phyloP scores from a whole-genome alignment of 495 filamentous ascomycete genomes.

The Tuber umbilicatum region DNA sequence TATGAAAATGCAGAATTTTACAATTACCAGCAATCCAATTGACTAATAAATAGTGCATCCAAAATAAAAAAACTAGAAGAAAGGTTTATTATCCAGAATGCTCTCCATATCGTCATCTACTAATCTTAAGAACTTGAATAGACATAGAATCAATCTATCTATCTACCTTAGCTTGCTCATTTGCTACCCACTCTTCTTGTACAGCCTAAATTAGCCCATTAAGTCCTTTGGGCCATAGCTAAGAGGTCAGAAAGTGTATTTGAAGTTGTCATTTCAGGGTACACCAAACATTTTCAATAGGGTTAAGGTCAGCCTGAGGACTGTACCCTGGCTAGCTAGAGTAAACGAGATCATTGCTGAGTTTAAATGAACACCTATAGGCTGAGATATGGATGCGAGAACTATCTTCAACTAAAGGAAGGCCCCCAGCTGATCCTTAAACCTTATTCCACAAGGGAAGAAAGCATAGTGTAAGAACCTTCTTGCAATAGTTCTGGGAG shows the following conservation, averaged over 20 bases:
- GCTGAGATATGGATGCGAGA: not conserved
- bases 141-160: conserved; percentile 16
- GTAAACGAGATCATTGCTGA: too few relatives aligned
- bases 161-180: conserved; percentile 16
- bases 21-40: too few relatives aligned
- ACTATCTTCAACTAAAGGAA: conserved; percentile 5
- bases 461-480: not conserved
- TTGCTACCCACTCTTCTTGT: conserved; percentile 27
- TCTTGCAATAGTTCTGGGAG: conserved; percentile 2
- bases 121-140: conserved; percentile 3
- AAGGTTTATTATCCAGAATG: too few relatives aligned
- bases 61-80: too few relatives aligned
- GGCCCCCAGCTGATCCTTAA: not conserved
- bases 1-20: too few relatives aligned
- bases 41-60: too few relatives aligned
- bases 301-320: too few relatives aligned
- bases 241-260: too few relatives aligned
- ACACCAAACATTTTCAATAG: too few relatives aligned
- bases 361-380: conserved; percentile 5
- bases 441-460: conserved; percentile 3
- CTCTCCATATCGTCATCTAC: too few relatives aligned
- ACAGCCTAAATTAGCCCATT: conserved; percentile 6
- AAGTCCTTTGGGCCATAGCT: not conserved
- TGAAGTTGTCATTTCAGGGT: conserved; percentile 8
- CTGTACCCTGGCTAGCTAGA: too few relatives aligned